Evolutionary conservation across 2,329 filamentous ascomycete species (phyloP), one percentile per base, ranked within the genome.

Genomic region (Monosporascus sp.): DNA sequence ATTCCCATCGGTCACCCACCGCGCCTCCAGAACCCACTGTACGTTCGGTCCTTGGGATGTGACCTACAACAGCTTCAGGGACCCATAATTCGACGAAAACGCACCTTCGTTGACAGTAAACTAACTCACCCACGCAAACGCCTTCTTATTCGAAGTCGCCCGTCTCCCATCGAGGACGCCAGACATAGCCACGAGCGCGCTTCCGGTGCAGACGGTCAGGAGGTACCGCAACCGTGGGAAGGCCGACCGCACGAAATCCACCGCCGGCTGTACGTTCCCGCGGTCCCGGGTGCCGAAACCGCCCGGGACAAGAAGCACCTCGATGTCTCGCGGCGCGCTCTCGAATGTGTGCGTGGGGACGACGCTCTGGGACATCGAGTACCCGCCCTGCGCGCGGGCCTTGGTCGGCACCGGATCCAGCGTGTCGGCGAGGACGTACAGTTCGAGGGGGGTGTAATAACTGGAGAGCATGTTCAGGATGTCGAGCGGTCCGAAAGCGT

Each of bases 191-290:
- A 81, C 74, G 5, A 87, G 67, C 3, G 78, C 78, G 5, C 81
- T 75, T 0, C 86, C 86, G 2, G 84, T 90, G 66, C 87, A 90
- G 1, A 90, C 76, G 0, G 84, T 86, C 44, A 90, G 72, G 14
- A 87, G 62, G 58, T 81, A 80, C 57, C 78, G 70, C 24, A 86
- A 64, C 4, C 66, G 67, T 0, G 78, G 75, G 60, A 74, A 81
- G n/a, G 66, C 63, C 1, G 66, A 65, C 27, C 64, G 61, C 43
- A 85, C 67, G 60, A 78, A 85, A 2, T 75, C 68, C 2, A 80
- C 66, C 1, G 76, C 68, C 1, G 71, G 57, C 2, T 56, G 57
- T 1, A 64, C 52, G 27, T 65, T 52, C 4, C 66, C 73, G 52
- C 64, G 26, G 65, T 64, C 62, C 3, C 76, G 68, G 0, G 71